Evolutionary conservation across 257 asterid species (phyloP).

Genomic region (Avicennia marina): DNA sequence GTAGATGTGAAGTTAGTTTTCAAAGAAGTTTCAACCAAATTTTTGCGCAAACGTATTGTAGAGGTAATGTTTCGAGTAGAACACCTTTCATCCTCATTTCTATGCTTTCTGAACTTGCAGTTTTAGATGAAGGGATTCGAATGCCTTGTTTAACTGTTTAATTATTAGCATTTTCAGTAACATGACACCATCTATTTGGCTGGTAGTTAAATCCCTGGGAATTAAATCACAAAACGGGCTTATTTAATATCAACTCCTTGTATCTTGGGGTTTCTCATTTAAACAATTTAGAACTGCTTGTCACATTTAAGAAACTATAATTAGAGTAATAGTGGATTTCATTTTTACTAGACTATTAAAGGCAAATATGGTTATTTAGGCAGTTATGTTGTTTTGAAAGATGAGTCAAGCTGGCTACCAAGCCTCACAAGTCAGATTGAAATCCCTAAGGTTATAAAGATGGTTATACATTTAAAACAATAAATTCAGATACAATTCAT

Average conservation of each 20-base stretch:
- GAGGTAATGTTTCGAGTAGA: slow-evolving; percentile 49
- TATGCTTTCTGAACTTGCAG: slow-evolving; percentile 8
- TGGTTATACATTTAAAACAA: no score
- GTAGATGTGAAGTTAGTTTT: slow-evolving; percentile 95
- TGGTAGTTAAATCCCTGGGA: background rate
- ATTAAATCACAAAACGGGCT: slow-evolving; percentile 6
- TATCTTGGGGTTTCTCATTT: slow-evolving; percentile 6
- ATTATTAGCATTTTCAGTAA: background rate
- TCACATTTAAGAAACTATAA: background rate
- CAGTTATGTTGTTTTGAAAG: no score
- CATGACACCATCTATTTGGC: slow-evolving; percentile 3
- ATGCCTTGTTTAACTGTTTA: background rate
- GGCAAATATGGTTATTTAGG: slow-evolving; percentile 6
- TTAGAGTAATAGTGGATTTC: background rate
- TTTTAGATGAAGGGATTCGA: background rate
- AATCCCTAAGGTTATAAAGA: no score
- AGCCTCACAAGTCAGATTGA: no score
- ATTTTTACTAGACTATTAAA: background rate
- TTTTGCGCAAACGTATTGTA: slow-evolving; percentile 84
- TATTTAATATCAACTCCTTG: slow-evolving; percentile 9
- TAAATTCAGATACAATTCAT: no score
- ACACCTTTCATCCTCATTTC: slow-evolving; percentile 4
- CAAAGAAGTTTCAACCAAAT: slow-evolving; percentile 80
- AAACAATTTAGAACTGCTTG: background rate
- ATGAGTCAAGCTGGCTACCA: no score